Percentiles rank a stretch among this genome's conserved stretches.
Conservation (phyloP, 177 flowering plant species). For the Vitis hybrid region DNA sequence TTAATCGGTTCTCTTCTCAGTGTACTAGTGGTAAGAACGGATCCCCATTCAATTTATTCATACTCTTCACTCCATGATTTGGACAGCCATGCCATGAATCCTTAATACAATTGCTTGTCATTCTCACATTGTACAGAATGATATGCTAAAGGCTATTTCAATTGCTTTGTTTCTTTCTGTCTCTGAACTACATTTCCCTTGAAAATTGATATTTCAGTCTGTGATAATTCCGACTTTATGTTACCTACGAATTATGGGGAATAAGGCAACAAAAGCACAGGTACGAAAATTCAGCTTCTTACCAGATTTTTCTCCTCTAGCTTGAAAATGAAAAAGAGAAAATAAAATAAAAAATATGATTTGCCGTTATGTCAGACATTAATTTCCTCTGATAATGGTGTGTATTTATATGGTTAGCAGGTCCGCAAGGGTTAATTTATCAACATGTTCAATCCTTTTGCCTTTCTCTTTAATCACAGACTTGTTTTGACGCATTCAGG, state of each 20-base stretch:
- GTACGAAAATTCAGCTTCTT: slow-evolving; percentile 24
- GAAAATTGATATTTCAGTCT: slow-evolving; percentile 40
- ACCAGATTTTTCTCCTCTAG: not conserved
- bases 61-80: not conserved
- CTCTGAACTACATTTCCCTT: not conserved
- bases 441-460: not conserved
- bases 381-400: too few relatives aligned
- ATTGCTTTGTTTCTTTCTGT: not conserved
- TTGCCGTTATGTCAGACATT: too few relatives aligned
- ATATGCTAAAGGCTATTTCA: not conserved
- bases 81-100: not conserved
- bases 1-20: slow-evolving; percentile 85
- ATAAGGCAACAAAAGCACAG: slow-evolving; percentile 62
- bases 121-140: too few relatives aligned
- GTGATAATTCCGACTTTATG: slow-evolving; percentile 73
- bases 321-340: too few relatives aligned
- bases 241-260: slow-evolving; percentile 57
- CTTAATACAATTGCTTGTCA: too few relatives aligned
- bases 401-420: too few relatives aligned
- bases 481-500: slow-evolving; percentile 31
- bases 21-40: slow-evolving; percentile 64
- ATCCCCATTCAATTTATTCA: slow-evolving; percentile 3
- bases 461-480: not conserved
- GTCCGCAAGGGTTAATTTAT: too few relatives aligned
- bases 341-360: too few relatives aligned